Base-by-base conservation (phyloP, 352 stramenopile genomes). In the Phytophthora sp. region DNA sequence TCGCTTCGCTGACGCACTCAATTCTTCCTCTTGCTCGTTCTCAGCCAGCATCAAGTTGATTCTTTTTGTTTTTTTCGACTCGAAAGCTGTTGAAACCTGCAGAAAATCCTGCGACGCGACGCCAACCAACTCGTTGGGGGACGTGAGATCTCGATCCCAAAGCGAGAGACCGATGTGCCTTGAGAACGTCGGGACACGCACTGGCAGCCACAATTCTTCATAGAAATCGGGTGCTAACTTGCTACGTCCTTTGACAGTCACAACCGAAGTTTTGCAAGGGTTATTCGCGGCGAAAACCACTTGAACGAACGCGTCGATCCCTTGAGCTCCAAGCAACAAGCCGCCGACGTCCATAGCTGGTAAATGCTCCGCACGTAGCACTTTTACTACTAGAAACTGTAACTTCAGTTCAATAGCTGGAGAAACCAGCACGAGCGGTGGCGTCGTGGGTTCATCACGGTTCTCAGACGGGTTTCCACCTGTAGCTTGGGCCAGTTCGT, bases 181-280 rank as follows among this genome's bases (percentile, higher is more conserved):
- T 20, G 76, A 90, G 12, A 96, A 76, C 11, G 84, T 95, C 4
- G 88, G 89, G 7, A 82, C 52, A 18, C 88, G 75, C 23, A 96
- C 88, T 2, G 90, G 90, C 15, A 97, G 79, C 90, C 90, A 97
- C 7, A 97, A 36, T 57, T 96, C 84, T 46, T 96, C 88, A 7
- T 88, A 66, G 44, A 94, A 91, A 42, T 86, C 82, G 0, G 81
- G 77, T 8, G 77, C 30, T 8, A 94, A 64, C 23, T 82, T 75
- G 1, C 66, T 54, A 5, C 50, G 49, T 2, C 82, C 86, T 70
- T 91, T 91, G 24, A 91, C 76, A 0, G 80, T 93, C 0, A 91
- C 68, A 8, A 89, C 80, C 0, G 69, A 79, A 3, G 74, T 84
- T 47, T 79, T 76, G 30, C 80, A 86, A 0, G 68, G 63, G 0